Conservation (phyloP, 1,284 basidiomycete genomes). For the Trametes hirsuta region DNA sequence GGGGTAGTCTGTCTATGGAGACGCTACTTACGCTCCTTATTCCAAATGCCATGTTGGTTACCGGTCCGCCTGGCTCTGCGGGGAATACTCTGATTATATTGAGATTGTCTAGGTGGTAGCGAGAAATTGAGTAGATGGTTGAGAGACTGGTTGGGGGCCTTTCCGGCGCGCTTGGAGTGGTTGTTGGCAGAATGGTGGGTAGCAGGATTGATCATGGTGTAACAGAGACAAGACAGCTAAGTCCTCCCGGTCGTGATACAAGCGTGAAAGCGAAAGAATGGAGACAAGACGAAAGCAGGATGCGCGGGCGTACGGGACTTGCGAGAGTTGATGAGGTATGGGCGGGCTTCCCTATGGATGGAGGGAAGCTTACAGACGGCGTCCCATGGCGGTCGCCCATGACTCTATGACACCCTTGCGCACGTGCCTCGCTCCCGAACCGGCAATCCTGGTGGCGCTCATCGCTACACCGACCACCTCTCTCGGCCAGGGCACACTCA, state of each 20-base stretch:
- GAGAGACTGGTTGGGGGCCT: constrained; percentile 65
- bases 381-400: constrained; percentile 24
- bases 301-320: neutral
- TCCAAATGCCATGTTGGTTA: constrained; percentile 70
- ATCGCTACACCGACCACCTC: neutral
- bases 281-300: neutral
- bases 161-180: constrained; percentile 53
- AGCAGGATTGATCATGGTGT: constrained; percentile 36
- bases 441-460: constrained; percentile 4
- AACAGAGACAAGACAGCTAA: constrained; percentile 32
- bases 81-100: constrained; percentile 59
- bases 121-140: constrained; percentile 87
- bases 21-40: constrained; percentile 78
- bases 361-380: constrained; percentile 30
- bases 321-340: constrained; percentile 6
- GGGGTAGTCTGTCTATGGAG: neutral
- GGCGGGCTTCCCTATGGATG: constrained; percentile 29
- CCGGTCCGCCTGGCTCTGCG: constrained; percentile 73
- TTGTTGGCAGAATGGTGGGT: constrained; percentile 34
- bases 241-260: constrained; percentile 30
- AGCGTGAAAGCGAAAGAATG: neutral
- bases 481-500: neutral
- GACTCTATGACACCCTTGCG: constrained; percentile 31
- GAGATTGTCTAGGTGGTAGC: constrained; percentile 75
- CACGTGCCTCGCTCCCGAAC: constrained; percentile 35